phyloP scores from a whole-genome alignment of 2,329 filamentous ascomycete genomes.

The Plectosphaerella cucumerina region DNA sequence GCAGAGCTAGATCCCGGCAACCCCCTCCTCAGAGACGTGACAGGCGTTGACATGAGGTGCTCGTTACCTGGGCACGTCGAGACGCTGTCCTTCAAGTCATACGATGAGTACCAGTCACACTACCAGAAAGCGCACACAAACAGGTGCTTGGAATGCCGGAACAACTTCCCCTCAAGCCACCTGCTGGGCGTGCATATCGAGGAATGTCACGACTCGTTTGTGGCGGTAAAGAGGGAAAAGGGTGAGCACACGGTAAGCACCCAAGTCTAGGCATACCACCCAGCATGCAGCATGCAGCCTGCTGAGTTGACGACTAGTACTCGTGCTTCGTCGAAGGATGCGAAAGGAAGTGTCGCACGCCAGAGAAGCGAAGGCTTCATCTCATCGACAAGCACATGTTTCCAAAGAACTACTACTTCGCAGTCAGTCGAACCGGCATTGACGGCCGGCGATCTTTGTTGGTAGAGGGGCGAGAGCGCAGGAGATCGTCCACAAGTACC shows the following conservation, averaged over 20 bases:
- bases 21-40: constrained; percentile 21
- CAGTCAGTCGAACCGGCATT: constrained; percentile 83
- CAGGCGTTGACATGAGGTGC: constrained; percentile 63
- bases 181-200: constrained; percentile 81
- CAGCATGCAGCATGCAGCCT: not conserved
- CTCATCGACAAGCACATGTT: constrained; percentile 94
- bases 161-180: constrained; percentile 82
- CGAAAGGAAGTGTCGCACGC: constrained; percentile 76
- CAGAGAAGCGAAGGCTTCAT: constrained; percentile 81
- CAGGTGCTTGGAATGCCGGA: constrained; percentile 77
- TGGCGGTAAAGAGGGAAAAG: constrained; percentile 65
- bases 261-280: no score
- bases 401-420: constrained; percentile 83
- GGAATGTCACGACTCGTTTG: constrained; percentile 84
- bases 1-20: constrained; percentile 51
- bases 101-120: constrained; percentile 81
- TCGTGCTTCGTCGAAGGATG: constrained; percentile 88
- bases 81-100: constrained; percentile 65
- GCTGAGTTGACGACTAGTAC: constrained; percentile 48
- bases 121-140: constrained; percentile 79
- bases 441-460: constrained; percentile 80
- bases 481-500: constrained; percentile 39
- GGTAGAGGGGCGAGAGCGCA: constrained; percentile 48
- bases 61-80: constrained; percentile 74
- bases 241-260: constrained; percentile 77